Conservation (phyloP, 768 basidiomycete species). For the Royoungia palumana region DNA sequence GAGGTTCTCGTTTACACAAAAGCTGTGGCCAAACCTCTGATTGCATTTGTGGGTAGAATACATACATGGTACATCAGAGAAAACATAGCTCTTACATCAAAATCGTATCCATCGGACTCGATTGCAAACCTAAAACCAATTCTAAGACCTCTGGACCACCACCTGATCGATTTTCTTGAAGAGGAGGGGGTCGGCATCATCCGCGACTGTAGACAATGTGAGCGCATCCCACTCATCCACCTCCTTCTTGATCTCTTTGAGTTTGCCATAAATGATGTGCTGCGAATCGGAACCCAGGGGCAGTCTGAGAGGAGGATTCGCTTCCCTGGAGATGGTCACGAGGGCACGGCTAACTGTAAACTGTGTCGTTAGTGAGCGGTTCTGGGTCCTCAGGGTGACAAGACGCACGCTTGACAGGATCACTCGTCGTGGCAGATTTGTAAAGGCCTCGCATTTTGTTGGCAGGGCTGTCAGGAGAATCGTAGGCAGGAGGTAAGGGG, state of each 20-base stretch:
- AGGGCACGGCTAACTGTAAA: conserved; percentile 15
- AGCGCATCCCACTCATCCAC: conserved; percentile 13
- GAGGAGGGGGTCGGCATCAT: conserved; percentile 16
- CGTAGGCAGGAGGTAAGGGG: conserved; percentile 15
- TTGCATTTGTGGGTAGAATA: no score
- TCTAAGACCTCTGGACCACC: neutral
- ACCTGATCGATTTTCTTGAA: conserved; percentile 6
- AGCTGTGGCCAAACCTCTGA: no score
- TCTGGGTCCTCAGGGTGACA: neutral
- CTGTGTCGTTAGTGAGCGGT: neutral
- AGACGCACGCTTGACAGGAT: conserved; percentile 14
- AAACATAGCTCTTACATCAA: no score
- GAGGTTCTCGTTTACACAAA: no score
- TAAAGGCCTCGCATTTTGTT: conserved; percentile 9
- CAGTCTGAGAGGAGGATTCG: conserved; percentile 20
- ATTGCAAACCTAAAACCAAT: neutral
- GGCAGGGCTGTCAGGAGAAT: conserved; percentile 12
- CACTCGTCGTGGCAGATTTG: neutral
- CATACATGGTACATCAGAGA: no score
- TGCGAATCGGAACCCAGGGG: conserved; percentile 22
- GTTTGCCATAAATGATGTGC: conserved; percentile 12
- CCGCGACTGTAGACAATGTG: conserved; percentile 16
- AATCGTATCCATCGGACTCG: no score
- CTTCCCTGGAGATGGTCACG: conserved; percentile 15
- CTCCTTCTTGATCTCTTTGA: conserved; percentile 16